Base-by-base conservation (phyloP, 106 monocot genomes). In the Allium sativum region DNA sequence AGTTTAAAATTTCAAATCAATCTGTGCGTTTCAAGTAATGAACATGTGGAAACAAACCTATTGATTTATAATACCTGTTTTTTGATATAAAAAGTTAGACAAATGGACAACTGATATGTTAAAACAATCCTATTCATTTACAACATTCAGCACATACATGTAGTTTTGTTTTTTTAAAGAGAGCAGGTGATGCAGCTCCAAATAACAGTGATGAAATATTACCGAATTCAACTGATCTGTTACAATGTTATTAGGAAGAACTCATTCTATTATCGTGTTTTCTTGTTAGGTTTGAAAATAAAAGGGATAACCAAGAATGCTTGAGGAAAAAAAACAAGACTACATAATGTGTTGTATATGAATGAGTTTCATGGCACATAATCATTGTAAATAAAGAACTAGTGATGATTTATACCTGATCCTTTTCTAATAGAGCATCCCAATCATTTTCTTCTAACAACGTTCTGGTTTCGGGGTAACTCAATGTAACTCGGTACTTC, bases 401-500 rank as follows among this genome's bases (percentile, higher is more conserved):
- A 5, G 31, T 5, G 31, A 31, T 31, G 31, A 31, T 15, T 13
- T 21, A 44, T 79, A 82, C 92, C 79, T 93, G 92, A 77, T 93
- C 87, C 22, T 64, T 87, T 62, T 79, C 75, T n/a, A 93, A 77
- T 31, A 93, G 81, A 20, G 92, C 61, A 53, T 88, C 79, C 93
- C 93, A 93, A 20, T 93, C 79, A 73, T 88, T 79, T 42, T 84
- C 84, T 59, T 88, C 82, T 45, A 93, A 57, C 8, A 93, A 67
- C 19, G 65, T 52, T 59, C 67, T 75, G 16, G 93, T 79, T 45
- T 84, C 77, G 9, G 75, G 60, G 10, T 93, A 93, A 73, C 93
- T 84, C 64, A 88, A 58, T 3, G 84, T 48, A 1, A 87, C 70
- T 41, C 93, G 81, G 41, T 93, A 93, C 56, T 93, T 93, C 62